Conservation (phyloP, 2,329 filamentous ascomycete species). For the Ophiosphaerella herpotricha region DNA sequence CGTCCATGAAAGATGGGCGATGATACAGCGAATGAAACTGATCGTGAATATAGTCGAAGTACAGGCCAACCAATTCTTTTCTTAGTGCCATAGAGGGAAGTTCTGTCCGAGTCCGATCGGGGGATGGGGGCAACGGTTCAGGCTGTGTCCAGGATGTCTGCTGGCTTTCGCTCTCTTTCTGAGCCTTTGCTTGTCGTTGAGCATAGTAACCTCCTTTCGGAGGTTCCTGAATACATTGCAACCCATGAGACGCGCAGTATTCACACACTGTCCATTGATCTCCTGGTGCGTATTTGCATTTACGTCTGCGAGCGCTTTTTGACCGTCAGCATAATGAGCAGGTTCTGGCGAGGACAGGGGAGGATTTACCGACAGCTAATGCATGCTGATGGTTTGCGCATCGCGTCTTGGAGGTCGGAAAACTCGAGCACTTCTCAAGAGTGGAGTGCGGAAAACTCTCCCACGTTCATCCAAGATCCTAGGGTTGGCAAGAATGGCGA, state of each 20-base stretch:
- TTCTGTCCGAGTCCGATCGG: conserved; percentile 9
- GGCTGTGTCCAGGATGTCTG: neutral
- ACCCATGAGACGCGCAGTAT: conserved; percentile 24
- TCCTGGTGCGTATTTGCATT: conserved; percentile 25
- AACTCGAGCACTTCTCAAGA: conserved; percentile 8
- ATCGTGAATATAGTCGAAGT: conserved; percentile 33
- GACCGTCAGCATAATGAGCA: conserved; percentile 6
- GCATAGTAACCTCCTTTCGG: conserved; percentile 33
- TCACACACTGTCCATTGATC: conserved; percentile 19
- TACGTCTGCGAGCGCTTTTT: conserved; percentile 25
- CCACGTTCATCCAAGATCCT: neutral
- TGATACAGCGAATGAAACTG: conserved; percentile 33
- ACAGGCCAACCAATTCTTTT: conserved; percentile 21
- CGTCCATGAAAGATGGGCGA: conserved; percentile 22
- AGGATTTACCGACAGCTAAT: conserved; percentile 25
- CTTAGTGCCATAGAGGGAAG: conserved; percentile 21
- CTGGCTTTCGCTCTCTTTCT: conserved; percentile 11
- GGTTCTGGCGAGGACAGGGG: neutral
- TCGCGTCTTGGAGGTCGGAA: conserved; percentile 12
- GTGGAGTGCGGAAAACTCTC: conserved; percentile 22
- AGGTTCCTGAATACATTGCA: conserved; percentile 24
- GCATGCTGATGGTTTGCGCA: conserved; percentile 33
- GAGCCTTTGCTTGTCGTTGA: conserved; percentile 21
- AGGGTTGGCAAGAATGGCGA: neutral
- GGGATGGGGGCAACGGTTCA: neutral